These are phyloP conservation scores for Porcisia hertigi DNA, from an alignment of 208 protist genomes.

Conservation along the genomic window DNA sequence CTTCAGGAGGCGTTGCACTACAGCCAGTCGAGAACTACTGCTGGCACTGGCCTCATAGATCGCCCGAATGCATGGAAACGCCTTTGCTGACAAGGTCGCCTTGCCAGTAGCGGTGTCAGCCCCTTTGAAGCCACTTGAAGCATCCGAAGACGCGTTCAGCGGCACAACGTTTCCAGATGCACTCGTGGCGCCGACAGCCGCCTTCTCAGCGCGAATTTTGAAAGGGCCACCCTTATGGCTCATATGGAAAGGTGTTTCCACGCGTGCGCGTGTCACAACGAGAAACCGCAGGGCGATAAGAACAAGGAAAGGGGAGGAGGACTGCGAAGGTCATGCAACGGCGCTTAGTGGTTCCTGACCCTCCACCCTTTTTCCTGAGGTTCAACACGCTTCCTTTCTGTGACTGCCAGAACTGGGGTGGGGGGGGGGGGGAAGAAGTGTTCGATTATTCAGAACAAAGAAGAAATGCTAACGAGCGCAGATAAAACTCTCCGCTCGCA, in stretches of 20 bases:
- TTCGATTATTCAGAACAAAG: too few species aligned
- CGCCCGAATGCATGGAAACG: constrained; percentile 17
- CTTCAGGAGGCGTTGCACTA: constrained; percentile 36
- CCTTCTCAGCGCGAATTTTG: constrained; percentile 10
- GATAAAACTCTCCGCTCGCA: too few species aligned
- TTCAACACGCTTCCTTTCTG: background rate
- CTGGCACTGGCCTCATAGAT: constrained; percentile 8
- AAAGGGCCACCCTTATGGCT: background rate
- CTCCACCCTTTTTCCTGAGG: background rate
- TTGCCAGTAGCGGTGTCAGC: background rate
- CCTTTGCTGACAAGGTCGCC: background rate
- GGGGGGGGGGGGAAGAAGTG: too few species aligned
- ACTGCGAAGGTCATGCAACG: background rate
- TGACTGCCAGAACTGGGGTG: too few species aligned
- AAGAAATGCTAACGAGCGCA: too few species aligned
- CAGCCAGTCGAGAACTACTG: constrained; percentile 14
- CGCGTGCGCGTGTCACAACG: background rate
- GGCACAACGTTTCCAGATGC: background rate
- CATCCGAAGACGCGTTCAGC: background rate
- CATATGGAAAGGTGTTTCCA: background rate
- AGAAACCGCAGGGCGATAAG: background rate
- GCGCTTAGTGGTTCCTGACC: too few species aligned
- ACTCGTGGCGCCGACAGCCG: background rate
- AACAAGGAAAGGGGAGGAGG: background rate
- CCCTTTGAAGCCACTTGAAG: background rate